Conservation (phyloP, 176 grass and related monocot species). For the Chrysopogon serrulatus region DNA sequence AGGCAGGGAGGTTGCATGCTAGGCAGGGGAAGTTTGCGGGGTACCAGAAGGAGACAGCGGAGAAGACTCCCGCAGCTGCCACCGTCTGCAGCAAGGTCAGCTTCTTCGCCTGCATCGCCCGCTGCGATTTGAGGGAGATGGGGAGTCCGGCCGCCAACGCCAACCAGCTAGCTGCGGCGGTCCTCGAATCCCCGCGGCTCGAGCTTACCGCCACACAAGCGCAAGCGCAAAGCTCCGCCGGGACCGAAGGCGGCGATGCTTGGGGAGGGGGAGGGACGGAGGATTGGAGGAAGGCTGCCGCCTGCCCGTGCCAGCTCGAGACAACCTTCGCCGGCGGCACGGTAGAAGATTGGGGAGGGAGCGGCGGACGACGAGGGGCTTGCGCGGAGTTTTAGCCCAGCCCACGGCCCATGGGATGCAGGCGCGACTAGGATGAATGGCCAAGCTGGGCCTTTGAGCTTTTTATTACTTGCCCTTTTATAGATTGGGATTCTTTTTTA, state of each 20-base stretch:
- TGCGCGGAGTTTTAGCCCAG: background rate
- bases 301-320: background rate
- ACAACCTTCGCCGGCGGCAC: background rate
- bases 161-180: background rate
- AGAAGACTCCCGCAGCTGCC: slow-evolving; percentile 85
- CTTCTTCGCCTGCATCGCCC: slow-evolving; percentile 58
- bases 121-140: background rate
- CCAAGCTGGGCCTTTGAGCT: background rate
- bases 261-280: background rate
- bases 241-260: background rate
- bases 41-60: slow-evolving; percentile 88
- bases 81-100: slow-evolving; percentile 78
- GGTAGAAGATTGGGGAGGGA: background rate
- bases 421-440: background rate
- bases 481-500: too few species aligned
- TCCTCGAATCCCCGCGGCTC: too few species aligned
- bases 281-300: background rate
- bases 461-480: background rate
- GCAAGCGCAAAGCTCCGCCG: too few species aligned
- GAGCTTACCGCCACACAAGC: too few species aligned
- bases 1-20: background rate
- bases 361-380: background rate
- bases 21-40: background rate
- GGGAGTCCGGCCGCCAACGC: background rate
- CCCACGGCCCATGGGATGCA: background rate